These are phyloP conservation scores for Kalmanozyma brasiliensis DNA, from an alignment of 1,284 basidiomycete genomes.

Conservation along the genomic window DNA sequence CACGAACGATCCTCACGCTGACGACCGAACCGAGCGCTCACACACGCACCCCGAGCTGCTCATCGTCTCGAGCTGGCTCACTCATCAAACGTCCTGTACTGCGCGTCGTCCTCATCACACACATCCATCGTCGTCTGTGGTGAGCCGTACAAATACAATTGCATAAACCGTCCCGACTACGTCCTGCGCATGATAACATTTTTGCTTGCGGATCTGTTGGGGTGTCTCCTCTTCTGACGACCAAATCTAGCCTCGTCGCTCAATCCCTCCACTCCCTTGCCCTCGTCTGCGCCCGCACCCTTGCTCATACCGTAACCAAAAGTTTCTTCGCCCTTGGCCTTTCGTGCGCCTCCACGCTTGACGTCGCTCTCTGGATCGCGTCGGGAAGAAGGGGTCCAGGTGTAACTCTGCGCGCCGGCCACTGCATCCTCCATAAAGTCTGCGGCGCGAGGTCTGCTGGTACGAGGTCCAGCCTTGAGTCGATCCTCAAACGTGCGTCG, in stretches of 20 bases:
- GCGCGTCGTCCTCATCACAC: too few species aligned
- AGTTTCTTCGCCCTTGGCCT: slow-evolving; percentile 71
- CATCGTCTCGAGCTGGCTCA: too few species aligned
- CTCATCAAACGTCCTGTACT: too few species aligned
- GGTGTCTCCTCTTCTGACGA: slow-evolving; percentile 54
- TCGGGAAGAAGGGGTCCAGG: slow-evolving; percentile 53
- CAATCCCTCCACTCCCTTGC: slow-evolving; percentile 78
- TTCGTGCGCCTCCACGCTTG: slow-evolving; percentile 3
- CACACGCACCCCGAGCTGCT: too few species aligned
- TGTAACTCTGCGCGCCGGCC: slow-evolving; percentile 30
- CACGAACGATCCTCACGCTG: too few species aligned
- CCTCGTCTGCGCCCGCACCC: slow-evolving; percentile 61
- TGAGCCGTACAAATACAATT: slow-evolving; percentile 31
- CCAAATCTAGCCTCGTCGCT: slow-evolving; percentile 76
- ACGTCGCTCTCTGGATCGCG: slow-evolving; percentile 16
- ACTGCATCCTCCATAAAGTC: slow-evolving; percentile 40
- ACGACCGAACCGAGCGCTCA: too few species aligned
- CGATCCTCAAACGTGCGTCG: slow-evolving; percentile 42
- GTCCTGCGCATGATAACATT: slow-evolving; percentile 57
- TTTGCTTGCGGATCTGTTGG: slow-evolving; percentile 62
- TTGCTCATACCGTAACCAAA: slow-evolving; percentile 65
- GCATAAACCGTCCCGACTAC: neutral
- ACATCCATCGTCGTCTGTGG: too few species aligned
- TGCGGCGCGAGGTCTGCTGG: slow-evolving; percentile 18
- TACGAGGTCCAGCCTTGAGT: slow-evolving; percentile 17